Evolutionary conservation across 345 rosid species (phyloP).

Genomic region (Salix dunnii): DNA sequence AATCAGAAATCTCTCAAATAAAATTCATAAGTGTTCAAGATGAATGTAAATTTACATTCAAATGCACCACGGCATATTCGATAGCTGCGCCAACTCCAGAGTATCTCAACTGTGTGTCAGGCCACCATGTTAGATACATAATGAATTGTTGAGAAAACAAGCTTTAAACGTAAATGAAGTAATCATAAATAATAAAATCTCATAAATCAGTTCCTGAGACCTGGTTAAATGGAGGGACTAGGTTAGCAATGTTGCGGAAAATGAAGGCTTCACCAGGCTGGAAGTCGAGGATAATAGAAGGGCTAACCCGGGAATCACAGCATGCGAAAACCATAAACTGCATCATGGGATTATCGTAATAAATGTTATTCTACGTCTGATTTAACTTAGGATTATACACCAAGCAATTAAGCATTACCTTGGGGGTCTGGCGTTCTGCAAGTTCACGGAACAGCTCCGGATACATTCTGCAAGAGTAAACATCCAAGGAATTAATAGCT

Average conservation of each 20-base stretch:
- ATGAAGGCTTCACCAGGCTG: conserved; percentile 54
- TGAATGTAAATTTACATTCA: background rate
- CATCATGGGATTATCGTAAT: background rate
- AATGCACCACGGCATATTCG: conserved; percentile 15
- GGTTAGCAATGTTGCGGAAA: conserved; percentile 46
- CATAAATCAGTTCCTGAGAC: conserved; percentile 9
- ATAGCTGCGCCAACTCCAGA: conserved; percentile 20
- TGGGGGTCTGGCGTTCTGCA: conserved; percentile 19
- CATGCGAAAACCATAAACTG: conserved; percentile 37
- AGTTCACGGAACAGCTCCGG: background rate
- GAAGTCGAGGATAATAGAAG: conserved; percentile 44
- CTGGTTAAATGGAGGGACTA: conserved; percentile 55
- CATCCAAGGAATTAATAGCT: background rate
- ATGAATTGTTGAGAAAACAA: background rate
- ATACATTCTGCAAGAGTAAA: background rate
- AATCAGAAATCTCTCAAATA: background rate
- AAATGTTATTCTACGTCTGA: background rate
- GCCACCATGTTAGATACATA: background rate
- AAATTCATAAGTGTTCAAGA: too few species aligned
- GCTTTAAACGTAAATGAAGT: too few species aligned
- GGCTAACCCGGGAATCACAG: conserved; percentile 56
- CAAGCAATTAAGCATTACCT: background rate
- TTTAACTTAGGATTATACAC: background rate
- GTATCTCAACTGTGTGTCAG: conserved; percentile 12
- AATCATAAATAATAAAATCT: too few species aligned